A percentile compares a stretch with the other conserved stretches of the same genome.
phyloP scores from a whole-genome alignment of 768 basidiomycete genomes.

The Pulveroboletus sp. region DNA sequence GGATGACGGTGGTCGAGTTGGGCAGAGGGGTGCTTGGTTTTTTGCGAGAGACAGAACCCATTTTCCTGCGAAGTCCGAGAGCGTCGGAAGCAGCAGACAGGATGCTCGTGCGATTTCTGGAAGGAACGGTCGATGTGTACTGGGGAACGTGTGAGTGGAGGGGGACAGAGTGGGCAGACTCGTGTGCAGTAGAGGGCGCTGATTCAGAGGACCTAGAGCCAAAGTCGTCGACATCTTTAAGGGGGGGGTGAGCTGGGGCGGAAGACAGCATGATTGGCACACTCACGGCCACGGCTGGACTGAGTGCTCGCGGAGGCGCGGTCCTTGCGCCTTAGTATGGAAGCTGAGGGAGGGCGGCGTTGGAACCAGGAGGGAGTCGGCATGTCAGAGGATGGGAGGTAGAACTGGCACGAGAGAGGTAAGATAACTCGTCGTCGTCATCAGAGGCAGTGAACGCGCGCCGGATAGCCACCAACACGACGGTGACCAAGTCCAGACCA shows the following conservation, averaged over 20 bases:
- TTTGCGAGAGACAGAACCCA: constrained; percentile 39
- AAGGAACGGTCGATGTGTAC: constrained; percentile 15
- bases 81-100: constrained; percentile 54
- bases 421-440: constrained; percentile 9
- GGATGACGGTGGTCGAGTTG: constrained; percentile 43
- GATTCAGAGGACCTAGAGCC: constrained; percentile 14
- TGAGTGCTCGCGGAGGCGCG: constrained; percentile 7
- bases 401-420: constrained; percentile 11
- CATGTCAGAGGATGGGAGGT: constrained; percentile 15
- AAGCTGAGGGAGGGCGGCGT: constrained; percentile 18
- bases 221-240: constrained; percentile 19
- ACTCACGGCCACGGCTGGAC: too few relatives aligned
- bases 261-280: too few relatives aligned
- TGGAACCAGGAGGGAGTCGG: constrained; percentile 19
- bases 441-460: constrained; percentile 20
- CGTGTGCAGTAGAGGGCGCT: constrained; percentile 12
- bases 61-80: constrained; percentile 40
- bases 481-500: too few relatives aligned
- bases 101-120: constrained; percentile 42
- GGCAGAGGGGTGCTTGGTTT: constrained; percentile 32
- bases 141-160: constrained; percentile 4
- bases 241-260: too few relatives aligned
- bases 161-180: constrained; percentile 5
- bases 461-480: constrained; percentile 5
- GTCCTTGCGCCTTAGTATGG: constrained; percentile 17